Evolutionary conservation across 768 basidiomycete genomes (phyloP).

Genomic region (Panaeolus papilionaceus): DNA sequence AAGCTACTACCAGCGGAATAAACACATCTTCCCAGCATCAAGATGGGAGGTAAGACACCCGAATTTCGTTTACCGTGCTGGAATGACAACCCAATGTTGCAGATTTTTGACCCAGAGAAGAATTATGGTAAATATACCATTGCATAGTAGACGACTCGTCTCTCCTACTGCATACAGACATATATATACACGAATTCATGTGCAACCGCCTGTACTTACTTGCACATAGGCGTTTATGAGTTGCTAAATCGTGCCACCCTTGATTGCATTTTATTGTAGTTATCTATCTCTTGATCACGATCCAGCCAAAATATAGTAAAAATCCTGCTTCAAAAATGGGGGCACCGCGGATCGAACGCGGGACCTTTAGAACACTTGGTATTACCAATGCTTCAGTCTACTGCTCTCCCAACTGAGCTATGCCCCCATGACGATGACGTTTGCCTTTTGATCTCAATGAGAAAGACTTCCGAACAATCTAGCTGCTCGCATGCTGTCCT

Average conservation of each 20-base stretch:
- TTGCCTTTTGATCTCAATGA: not conserved
- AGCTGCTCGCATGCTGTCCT: not conserved
- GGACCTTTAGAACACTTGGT: conserved; percentile 64
- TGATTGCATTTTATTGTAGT: no score
- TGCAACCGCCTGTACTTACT: no score
- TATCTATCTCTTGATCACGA: no score
- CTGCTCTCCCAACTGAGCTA: conserved; percentile 81
- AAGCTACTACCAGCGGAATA: conserved; percentile 94
- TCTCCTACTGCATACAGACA: not conserved
- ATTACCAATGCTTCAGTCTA: conserved; percentile 58
- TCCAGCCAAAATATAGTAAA: no score
- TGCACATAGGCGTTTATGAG: no score
- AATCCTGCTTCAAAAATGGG: conserved; percentile 45
- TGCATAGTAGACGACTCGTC: conserved; percentile 33
- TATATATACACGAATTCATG: not conserved
- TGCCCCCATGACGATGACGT: conserved; percentile 46
- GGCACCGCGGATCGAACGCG: conserved; percentile 81
- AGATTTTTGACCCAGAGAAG: conserved; percentile 96
- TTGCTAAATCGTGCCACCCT: no score
- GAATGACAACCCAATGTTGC: not conserved
- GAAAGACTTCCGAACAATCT: not conserved
- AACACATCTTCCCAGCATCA: conserved; percentile 97
- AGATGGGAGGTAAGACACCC: conserved; percentile 85
- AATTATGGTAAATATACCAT: conserved; percentile 93
- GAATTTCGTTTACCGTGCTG: not conserved